Conservation (phyloP, 2,329 filamentous ascomycete species). For the Ceratocystiopsis sp. region DNA sequence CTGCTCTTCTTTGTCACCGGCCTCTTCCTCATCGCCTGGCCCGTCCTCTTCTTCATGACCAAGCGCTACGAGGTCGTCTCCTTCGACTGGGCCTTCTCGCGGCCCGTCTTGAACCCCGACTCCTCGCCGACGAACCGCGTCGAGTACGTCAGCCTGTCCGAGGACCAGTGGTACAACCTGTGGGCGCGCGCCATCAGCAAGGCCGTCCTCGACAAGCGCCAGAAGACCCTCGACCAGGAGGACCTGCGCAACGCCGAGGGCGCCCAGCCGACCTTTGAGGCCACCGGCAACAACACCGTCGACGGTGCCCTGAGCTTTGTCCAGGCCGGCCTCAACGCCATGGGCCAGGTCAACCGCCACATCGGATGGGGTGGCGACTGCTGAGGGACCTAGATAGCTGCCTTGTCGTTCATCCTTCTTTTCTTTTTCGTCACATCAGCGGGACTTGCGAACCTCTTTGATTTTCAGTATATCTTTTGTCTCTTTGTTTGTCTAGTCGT, state of each 20-base stretch:
- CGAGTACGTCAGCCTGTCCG: conserved; percentile 35
- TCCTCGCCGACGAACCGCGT: conserved; percentile 12
- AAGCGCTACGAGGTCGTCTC: conserved; percentile 47
- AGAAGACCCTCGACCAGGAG: conserved; percentile 36
- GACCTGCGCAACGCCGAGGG: conserved; percentile 31
- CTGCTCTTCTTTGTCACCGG: conserved; percentile 51
- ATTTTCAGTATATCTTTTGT: no score
- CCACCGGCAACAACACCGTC: conserved; percentile 21
- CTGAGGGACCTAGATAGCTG: not conserved
- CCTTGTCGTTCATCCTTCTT: not conserved
- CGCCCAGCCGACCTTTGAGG: conserved; percentile 19
- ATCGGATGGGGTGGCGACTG: conserved; percentile 32
- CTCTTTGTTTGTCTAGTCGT: no score
- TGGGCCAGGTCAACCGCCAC: conserved; percentile 34
- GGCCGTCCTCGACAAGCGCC: conserved; percentile 39
- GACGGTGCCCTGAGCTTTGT: conserved; percentile 25
- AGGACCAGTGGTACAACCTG: conserved; percentile 43
- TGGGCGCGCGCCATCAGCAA: conserved; percentile 44
- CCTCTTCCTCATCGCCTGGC: conserved; percentile 55
- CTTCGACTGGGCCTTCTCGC: conserved; percentile 42
- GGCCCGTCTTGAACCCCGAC: conserved; percentile 2
- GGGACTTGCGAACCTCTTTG: no score
- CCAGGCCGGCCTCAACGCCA: conserved; percentile 30
- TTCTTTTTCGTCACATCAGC: no score
- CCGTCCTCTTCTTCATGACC: conserved; percentile 49